Percentiles rank a stretch among this genome's conserved stretches.
Conservation (phyloP, 2,329 filamentous ascomycete species). For the Monilinia vaccinii-corymbosi region DNA sequence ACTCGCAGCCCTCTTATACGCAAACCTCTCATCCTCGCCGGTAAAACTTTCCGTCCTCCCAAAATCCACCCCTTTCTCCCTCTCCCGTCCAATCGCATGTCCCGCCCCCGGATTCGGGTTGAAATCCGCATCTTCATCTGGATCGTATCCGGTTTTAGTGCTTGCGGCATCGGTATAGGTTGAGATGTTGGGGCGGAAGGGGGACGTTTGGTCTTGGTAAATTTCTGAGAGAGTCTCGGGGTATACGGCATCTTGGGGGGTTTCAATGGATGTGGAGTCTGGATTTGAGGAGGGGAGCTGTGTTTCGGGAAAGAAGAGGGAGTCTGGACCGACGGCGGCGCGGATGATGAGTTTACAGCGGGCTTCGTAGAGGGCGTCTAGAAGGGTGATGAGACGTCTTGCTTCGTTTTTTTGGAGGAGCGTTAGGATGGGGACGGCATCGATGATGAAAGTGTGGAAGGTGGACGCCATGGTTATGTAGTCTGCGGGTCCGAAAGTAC, state of each 20-base stretch:
- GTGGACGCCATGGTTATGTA: slow-evolving; percentile 74
- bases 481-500: slow-evolving; percentile 65
- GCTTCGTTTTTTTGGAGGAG: slow-evolving; percentile 71
- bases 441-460: slow-evolving; percentile 70
- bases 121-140: slow-evolving; percentile 50
- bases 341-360: slow-evolving; percentile 65
- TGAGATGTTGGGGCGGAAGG: slow-evolving; percentile 72
- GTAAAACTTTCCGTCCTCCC: slow-evolving; percentile 59
- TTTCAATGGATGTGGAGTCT: slow-evolving; percentile 32
- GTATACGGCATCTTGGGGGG: slow-evolving; percentile 44
- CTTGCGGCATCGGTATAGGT: slow-evolving; percentile 41
- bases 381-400: slow-evolving; percentile 67
- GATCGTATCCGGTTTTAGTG: slow-evolving; percentile 41
- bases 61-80: slow-evolving; percentile 44
- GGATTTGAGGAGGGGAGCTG: slow-evolving; percentile 9
- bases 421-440: slow-evolving; percentile 58
- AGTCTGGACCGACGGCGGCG: slow-evolving; percentile 59
- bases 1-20: slow-evolving; percentile 67
- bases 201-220: slow-evolving; percentile 67
- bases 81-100: slow-evolving; percentile 31
- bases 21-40: slow-evolving; percentile 74
- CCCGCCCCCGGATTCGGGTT: slow-evolving; percentile 30
- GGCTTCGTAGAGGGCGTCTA: slow-evolving; percentile 77
- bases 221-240: slow-evolving; percentile 63
- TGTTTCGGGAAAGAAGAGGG: slow-evolving; percentile 66